A percentile compares a stretch with the other conserved stretches of the same genome.
Conservation (phyloP, 257 asterid species). For the Forsythia suspensa region DNA sequence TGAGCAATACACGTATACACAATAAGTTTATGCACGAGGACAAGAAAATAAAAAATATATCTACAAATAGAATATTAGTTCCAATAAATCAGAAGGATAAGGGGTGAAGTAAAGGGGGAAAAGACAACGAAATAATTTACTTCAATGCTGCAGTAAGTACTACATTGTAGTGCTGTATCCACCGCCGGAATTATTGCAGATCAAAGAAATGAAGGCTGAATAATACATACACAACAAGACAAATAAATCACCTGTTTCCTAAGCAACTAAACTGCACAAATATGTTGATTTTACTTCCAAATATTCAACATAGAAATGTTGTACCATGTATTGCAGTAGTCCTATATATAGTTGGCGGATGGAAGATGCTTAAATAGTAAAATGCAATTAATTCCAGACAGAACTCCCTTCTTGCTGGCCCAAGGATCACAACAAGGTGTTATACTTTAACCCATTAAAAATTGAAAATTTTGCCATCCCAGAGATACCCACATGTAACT, state of each 20-base stretch:
- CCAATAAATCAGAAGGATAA: background rate
- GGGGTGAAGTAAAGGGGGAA: background rate
- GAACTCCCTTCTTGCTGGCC: background rate
- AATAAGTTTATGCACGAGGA: background rate
- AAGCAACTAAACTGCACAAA: background rate
- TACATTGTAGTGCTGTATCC: background rate
- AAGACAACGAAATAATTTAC: background rate
- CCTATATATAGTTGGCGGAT: background rate
- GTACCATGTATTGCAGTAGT: background rate
- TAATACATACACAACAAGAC: background rate
- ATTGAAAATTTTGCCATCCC: background rate
- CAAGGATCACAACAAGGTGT: background rate
- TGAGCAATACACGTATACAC: background rate
- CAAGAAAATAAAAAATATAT: background rate
- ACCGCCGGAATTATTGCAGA: background rate
- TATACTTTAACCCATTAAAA: background rate
- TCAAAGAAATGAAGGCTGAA: slow-evolving; percentile 5
- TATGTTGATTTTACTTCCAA: background rate
- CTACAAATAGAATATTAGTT: background rate
- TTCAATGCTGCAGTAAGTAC: slow-evolving; percentile 13
- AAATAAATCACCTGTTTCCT: background rate
- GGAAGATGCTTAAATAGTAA: background rate
- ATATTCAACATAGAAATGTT: too few relatives aligned
- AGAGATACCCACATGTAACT: background rate
- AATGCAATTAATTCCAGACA: background rate